Base-by-base conservation (phyloP, 106 monocot species). In the Posidonia australis region DNA sequence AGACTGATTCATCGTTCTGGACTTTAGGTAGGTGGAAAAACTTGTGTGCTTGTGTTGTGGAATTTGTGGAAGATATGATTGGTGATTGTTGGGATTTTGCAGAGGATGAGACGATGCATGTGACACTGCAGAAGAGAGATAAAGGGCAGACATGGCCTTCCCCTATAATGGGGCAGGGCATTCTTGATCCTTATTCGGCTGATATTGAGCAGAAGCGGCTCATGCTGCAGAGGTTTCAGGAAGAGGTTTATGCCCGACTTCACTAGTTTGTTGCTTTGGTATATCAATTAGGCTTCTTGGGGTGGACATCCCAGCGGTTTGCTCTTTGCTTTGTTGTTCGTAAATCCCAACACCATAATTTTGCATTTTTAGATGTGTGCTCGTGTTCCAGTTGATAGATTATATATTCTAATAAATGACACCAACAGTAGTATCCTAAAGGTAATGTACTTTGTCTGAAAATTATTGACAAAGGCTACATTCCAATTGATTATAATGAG, bases 191-290 rank as follows among this genome's bases (percentile, higher is more conserved):
- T 59, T 89, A 82, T 49, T 25, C 75, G 13, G 76, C 82, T 18
- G 89, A 89, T 63, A 70, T 82, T 51, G 93, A 94, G 66, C 93
- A 94, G 62, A 94, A 89, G 55, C 89, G 93, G 28, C 93, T 94
- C 43, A 94, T 94, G 93, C 76, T 94, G 55, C 93, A 94, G 75
- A 94, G 93, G 73, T 94, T 94, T 72, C 93, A 94, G 77, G 93
- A 94, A 76, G 93, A 94, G 84, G 93, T 93, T 32, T 41, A 48
- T 64, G 29, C 58, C 26, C 28, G 12, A 27, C 28, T 58, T 7
- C 36, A 30, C 17, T 29, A 17, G 27, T 28, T 26, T 11, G 9
- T 30, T 27, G 18, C 18, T 58, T 28, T 5, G 23, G 26, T 24
- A 21, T 19, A 21, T n/a, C 23, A 21, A 23, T 21, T 22, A 53